Evolutionary conservation across 352 stramenopile genomes (phyloP), one percentile per base, ranked within the genome.

Genomic region (Blastocystis sp.): DNA sequence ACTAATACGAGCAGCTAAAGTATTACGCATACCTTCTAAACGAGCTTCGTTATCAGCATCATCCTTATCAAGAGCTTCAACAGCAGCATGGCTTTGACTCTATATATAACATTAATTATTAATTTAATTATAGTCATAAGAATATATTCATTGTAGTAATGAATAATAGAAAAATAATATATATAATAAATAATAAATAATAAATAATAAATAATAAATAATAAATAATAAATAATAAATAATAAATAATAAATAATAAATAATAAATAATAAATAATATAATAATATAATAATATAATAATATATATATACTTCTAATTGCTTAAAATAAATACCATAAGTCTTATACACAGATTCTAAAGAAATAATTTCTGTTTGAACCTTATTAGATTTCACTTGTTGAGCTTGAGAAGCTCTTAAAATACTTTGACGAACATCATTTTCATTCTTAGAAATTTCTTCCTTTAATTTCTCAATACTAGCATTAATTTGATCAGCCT

Each of bases 331-430:
- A n/a, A n/a, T n/a, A n/a, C n/a, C n/a, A n/a, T n/a, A n/a, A n/a
- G n/a, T n/a, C n/a, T n/a, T n/a, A n/a, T n/a, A n/a, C 49, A 59
- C 49, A 10, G 49, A 27, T 13, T 59, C 49, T 30, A 59, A 49
- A 13, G 49, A 49, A 36, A 59, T 40, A 21, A 59, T 36, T 25
- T 59, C 49, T 4, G 31, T 59, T 40, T 59, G 49, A 32, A 59
- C 49, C 49, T 59, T 59, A 23, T 54, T 55, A 21, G 49, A 36
- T 19, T 40, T 36, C 31, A 59, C 9, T 40, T 59, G 49, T 19
- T 36, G 46, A 16, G 49, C 49, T 40, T 59, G 49, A 0, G 36
- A 24, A 32, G 36, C 49, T 30, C 49, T 36, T 40, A 49, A 40
- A 21, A 45, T 18, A 13, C 49, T 49, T 4, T 24, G 25, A 27